Evolutionary conservation across 2,329 filamentous ascomycete species (phyloP), one percentile per base, ranked within the genome.

Genomic region (Ophiostoma sp.): DNA sequence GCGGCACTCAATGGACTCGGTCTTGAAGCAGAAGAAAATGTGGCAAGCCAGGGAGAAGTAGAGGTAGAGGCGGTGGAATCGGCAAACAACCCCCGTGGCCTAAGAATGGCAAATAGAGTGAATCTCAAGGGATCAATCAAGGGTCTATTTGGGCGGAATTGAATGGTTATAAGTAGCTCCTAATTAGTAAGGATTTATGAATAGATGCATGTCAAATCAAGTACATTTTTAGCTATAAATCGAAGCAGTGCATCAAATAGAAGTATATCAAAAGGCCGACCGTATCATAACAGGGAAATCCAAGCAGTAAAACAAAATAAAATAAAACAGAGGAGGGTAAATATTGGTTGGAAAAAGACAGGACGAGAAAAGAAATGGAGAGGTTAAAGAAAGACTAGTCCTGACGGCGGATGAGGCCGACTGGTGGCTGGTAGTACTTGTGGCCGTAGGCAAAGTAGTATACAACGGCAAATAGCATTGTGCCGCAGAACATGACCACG

Each of bases 401-500:
- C 10, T 65, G 33, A 5, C 62, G 62, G 2, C 62, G 62, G 8
- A 77, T 72, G 17, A 76, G 71, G 2, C 70, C 67, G 3, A 75
- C 74, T 1, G 76, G 76, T 7, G 76, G 67, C 41, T 66, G 73
- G 52, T 77, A 77, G 23, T 48, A 60, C 67, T 74, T 73, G 68
- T 62, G 74, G 65, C 77, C 77, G 3, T 72, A 71, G 39, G 77
- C 71, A 67, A 78, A 74, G 72, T 82, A 83, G 72, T 82, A 82
- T 1, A 76, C 72, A 17, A 79, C 73, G 17, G 80, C 79, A 64
- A 82, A 77, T 5, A 79, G 57, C 69, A 82, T 78, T 11, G 80
- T 77, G 0, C 75, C 77, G 31, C 74, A 74, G 66, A 83, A 83
- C 54, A 85, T 79, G 7, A 83, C 77, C n/a, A 79, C 74, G 39